Conservation (phyloP, 805 yeast genomes). For the Lipomyces spencermartinsiae region DNA sequence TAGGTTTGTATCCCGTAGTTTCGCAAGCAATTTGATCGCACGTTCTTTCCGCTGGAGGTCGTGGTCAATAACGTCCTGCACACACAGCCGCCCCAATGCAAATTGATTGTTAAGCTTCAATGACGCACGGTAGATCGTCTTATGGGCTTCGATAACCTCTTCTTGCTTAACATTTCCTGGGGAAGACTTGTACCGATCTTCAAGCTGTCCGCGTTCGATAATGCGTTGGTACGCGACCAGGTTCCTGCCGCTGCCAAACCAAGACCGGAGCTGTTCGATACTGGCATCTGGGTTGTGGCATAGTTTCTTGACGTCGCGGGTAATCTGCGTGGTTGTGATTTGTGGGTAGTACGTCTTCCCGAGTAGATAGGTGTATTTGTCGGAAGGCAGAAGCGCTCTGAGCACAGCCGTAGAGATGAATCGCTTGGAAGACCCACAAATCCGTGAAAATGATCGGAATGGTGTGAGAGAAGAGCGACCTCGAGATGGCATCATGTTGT, state of each 20-base stretch:
- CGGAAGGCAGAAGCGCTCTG: background rate
- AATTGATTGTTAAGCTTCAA: conserved; percentile 16
- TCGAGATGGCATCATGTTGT: background rate
- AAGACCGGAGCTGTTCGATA: conserved; percentile 4
- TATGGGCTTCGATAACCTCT: conserved; percentile 1
- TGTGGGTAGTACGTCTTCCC: conserved; percentile 18
- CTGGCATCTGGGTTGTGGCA: conserved; percentile 1
- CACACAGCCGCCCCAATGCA: conserved; percentile 15
- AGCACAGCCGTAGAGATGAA: background rate
- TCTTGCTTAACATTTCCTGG: background rate
- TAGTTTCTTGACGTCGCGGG: conserved; percentile 10
- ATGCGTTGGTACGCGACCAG: conserved; percentile 25
- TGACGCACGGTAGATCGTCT: background rate
- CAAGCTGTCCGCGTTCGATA: conserved; percentile 24
- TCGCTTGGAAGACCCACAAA: background rate
- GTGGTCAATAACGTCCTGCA: conserved; percentile 2
- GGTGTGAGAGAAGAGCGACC: background rate
- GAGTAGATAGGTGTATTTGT: background rate
- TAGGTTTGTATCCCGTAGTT: conserved; percentile 24
- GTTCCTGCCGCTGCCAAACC: conserved; percentile 26
- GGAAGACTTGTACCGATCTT: conserved; percentile 9
- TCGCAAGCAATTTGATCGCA: conserved; percentile 15
- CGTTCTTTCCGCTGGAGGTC: background rate
- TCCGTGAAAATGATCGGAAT: background rate
- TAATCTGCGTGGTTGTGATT: conserved; percentile 4